These are phyloP conservation scores for Exophiala sideris DNA, from an alignment of 2,329 filamentous ascomycete species.

Conservation along the genomic window DNA sequence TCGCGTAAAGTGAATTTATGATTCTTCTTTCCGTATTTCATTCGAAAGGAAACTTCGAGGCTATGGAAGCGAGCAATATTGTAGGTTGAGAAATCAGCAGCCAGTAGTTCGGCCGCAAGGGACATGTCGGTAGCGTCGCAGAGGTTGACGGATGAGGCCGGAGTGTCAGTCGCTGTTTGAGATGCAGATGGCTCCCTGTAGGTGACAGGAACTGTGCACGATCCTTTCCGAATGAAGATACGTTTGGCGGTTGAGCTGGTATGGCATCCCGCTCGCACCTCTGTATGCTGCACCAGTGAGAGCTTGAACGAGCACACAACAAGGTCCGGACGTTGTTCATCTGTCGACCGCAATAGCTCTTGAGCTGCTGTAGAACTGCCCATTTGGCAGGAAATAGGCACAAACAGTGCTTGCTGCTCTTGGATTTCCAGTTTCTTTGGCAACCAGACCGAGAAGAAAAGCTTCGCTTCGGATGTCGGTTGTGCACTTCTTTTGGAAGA, in stretches of 20 bases:
- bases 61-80: constrained; percentile 16
- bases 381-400: background rate
- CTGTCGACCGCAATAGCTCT: background rate
- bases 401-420: constrained; percentile 6
- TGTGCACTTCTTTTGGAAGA: background rate
- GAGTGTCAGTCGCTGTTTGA: background rate
- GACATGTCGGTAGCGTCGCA: constrained; percentile 4
- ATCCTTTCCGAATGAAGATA: constrained; percentile 9
- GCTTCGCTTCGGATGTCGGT: background rate
- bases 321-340: background rate
- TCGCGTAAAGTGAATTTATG: constrained; percentile 6
- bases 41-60: constrained; percentile 4
- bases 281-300: constrained; percentile 8
- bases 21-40: constrained; percentile 7
- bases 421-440: constrained; percentile 6
- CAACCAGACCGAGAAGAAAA: constrained; percentile 8
- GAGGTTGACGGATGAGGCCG: constrained; percentile 5
- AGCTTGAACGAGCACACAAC: constrained; percentile 6
- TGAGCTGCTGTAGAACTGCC: background rate
- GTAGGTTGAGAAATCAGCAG: constrained; percentile 17
- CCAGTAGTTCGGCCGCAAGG: background rate
- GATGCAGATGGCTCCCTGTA: background rate
- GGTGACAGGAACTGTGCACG: background rate
- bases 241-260: background rate
- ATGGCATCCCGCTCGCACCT: constrained; percentile 13